Percentiles rank a stretch among this genome's conserved stretches.
Evolutionary conservation across 257 asterid genomes (phyloP).

Genomic region (Solanum paucissectum): DNA sequence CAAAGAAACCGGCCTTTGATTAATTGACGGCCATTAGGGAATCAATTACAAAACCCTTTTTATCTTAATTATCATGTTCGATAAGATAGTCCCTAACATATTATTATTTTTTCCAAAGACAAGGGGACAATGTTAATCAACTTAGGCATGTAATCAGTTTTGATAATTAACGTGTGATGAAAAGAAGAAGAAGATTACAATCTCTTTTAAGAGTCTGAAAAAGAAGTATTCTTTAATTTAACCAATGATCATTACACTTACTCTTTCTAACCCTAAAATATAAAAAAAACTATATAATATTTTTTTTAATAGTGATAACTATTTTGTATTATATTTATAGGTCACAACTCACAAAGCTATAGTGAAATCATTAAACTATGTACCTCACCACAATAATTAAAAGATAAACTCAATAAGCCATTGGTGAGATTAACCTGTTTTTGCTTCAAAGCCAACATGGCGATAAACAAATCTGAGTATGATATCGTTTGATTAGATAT

Average conservation of each 20-base stretch:
- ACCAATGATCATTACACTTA: not conserved
- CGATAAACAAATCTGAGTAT: no score
- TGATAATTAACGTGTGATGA: not conserved
- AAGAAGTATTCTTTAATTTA: not conserved
- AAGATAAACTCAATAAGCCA: not conserved
- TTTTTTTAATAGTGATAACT: not conserved
- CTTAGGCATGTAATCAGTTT: not conserved
- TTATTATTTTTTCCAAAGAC: not conserved
- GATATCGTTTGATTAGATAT: not conserved
- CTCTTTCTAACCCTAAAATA: not conserved
- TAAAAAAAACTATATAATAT: not conserved
- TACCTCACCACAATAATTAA: not conserved
- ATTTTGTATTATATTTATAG: no score
- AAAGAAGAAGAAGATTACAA: not conserved
- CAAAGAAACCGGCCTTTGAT: not conserved
- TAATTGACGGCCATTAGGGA: not conserved
- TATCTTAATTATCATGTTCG: slow-evolving; percentile 11
- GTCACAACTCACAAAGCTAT: not conserved
- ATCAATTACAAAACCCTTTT: slow-evolving; percentile 9
- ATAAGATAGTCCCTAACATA: not conserved
- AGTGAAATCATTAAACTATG: not conserved
- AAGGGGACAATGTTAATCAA: not conserved
- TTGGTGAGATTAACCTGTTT: not conserved
- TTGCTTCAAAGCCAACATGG: not conserved
- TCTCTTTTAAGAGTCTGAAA: not conserved